Evolutionary conservation across 2,329 filamentous ascomycete species (phyloP), one percentile per base, ranked within the genome.

Genomic region (Pseudomassariella vexata): DNA sequence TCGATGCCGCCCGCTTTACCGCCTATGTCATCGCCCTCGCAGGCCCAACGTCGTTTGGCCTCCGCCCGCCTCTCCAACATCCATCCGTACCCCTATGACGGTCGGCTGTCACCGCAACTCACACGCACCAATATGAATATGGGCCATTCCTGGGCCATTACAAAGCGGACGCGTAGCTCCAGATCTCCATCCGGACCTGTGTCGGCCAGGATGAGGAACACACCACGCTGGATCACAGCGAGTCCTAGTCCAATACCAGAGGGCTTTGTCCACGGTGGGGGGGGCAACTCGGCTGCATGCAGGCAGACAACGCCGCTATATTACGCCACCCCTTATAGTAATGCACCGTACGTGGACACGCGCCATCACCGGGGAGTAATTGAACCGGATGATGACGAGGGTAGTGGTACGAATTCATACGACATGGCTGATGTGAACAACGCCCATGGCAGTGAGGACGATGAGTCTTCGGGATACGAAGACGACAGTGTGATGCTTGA

Each of bases 241-340:
- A 73, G 57, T 34, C 67, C 58, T 28, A 73, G 58, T 46, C 61
- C 65, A 5, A 52, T 59, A 39, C 59, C 57, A 4, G 48, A 57
- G 19, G 49, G 49, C 4, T 35, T 55, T 5, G 50, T 50, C 5
- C 35, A 53, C 34, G 56, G 67, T 19, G 55, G 55, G 10, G 20
- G 25, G 9, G 28, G 24, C 2, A 24, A 22, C n/a, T 20, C 19
- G 4, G 36, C 30, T 16, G 34, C 16, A 5, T 32, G 24, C 20
- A 28, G 36, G 9, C 32, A 35, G 21, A 65, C 63, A 9, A 76
- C 71, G 1, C 82, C 80, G 0, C 78, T 78, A 42, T 88, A 87
- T 47, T 88, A 88, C 47, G 81, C 82, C 3, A 89, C 84, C 1
- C 84, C 84, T 0, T 69, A 81, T 49, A 87, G 82, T 47, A 80